These are phyloP conservation scores for Pyrenula aspistea DNA, from an alignment of 495 filamentous ascomycete species.

Conservation along the genomic window DNA sequence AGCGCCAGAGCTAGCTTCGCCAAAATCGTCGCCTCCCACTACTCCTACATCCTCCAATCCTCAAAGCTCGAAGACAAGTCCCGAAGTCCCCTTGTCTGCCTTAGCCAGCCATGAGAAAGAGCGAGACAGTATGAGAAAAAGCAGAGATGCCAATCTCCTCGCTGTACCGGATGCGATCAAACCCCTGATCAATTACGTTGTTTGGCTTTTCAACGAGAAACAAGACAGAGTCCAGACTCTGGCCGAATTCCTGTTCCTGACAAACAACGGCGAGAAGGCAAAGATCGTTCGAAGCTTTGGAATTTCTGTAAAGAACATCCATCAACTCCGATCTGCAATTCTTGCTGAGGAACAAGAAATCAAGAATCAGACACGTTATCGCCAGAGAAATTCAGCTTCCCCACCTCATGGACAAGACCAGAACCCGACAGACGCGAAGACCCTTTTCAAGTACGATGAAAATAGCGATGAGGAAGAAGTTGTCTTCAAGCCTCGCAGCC, in stretches of 20 bases:
- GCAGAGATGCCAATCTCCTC: conserved; percentile 1
- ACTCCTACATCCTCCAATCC: background rate
- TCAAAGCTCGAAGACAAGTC: background rate
- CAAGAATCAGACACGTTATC: conserved; percentile 40
- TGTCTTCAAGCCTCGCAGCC: conserved; percentile 39
- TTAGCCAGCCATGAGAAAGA: background rate
- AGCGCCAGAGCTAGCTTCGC: conserved; percentile 20
- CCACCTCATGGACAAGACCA: conserved; percentile 8
- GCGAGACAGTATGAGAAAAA: conserved; percentile 1
- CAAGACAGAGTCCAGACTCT: conserved; percentile 20
- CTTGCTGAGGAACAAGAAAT: conserved; percentile 47
- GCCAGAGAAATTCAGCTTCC: conserved; percentile 21
- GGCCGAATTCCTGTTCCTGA: conserved; percentile 40
- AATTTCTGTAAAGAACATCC: conserved; percentile 44
- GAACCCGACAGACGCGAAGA: conserved; percentile 23
- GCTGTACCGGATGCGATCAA: conserved; percentile 30
- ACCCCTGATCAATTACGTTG: conserved; percentile 47
- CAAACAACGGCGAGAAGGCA: conserved; percentile 43
- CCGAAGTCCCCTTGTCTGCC: background rate
- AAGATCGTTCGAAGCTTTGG: conserved; percentile 49
- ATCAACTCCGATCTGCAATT: conserved; percentile 46
- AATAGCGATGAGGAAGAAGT: conserved; percentile 47
- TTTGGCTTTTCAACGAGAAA: conserved; percentile 43
- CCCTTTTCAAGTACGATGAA: conserved; percentile 31
- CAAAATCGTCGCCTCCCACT: background rate